Percentiles rank a stretch among this genome's conserved stretches.
phyloP scores from a whole-genome alignment of 2,329 filamentous ascomycete species.

The Fusarium irregulare region DNA sequence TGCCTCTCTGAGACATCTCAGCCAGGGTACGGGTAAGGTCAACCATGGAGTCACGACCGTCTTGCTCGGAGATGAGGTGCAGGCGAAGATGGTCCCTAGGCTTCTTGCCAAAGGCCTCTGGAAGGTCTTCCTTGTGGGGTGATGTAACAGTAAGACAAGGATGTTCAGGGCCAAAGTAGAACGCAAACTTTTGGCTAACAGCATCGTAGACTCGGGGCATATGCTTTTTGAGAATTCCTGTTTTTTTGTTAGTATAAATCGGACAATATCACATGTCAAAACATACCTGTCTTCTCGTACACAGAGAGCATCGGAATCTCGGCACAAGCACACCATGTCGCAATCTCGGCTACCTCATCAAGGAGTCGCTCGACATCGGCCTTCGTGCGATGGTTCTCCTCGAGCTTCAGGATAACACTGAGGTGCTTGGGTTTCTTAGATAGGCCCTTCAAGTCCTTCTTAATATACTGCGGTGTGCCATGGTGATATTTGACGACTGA shows the following conservation, averaged over 20 bases:
- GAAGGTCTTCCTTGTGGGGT: constrained; percentile 55
- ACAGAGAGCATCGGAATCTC: constrained; percentile 89
- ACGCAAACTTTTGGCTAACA: constrained; percentile 81
- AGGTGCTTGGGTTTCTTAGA: constrained; percentile 83
- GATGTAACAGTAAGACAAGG: constrained; percentile 72
- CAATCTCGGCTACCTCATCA: constrained; percentile 90
- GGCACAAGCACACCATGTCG: constrained; percentile 91
- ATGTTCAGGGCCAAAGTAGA: constrained; percentile 85
- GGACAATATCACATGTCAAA: not conserved
- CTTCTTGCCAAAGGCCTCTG: constrained; percentile 46
- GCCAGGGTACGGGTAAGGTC: constrained; percentile 94
- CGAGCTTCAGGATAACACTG: constrained; percentile 83
- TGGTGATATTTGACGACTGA: constrained; percentile 95
- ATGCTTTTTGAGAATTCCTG: constrained; percentile 89
- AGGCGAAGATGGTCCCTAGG: constrained; percentile 64
- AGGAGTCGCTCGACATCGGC: constrained; percentile 85
- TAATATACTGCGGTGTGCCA: constrained; percentile 91
- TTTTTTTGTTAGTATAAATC: constrained; percentile 17
- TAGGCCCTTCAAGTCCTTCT: constrained; percentile 82
- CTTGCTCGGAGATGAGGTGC: constrained; percentile 85
- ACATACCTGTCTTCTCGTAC: constrained; percentile 87
- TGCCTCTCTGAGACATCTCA: constrained; percentile 92
- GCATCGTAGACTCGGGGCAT: constrained; percentile 85
- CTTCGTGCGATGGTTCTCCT: constrained; percentile 74
- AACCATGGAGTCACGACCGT: constrained; percentile 92